phyloP scores from a whole-genome alignment of 345 rosid species.

The Passiflora organensis region DNA sequence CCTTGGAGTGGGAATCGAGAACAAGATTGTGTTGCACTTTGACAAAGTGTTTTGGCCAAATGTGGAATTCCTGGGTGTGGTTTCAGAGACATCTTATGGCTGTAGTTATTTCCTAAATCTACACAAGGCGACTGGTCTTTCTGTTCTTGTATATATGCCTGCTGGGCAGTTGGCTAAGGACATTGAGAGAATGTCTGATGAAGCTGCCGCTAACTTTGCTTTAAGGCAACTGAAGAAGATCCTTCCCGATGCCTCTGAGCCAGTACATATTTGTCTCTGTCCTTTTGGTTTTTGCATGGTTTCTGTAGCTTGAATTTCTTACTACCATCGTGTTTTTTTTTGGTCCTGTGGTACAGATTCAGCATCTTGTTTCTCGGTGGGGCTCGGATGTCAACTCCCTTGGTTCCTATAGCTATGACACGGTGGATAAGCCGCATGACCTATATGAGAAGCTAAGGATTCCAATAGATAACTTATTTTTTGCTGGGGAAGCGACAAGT shows the following conservation, averaged over 20 bases:
- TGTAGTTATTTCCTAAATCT: conserved; percentile 97
- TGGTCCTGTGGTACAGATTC: conserved; percentile 41
- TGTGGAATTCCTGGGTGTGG: conserved; percentile 95
- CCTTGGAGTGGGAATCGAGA: conserved; percentile 90
- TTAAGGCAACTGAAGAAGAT: conserved; percentile 75
- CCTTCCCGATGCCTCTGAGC: conserved; percentile 70
- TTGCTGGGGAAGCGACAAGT: conserved; percentile 95
- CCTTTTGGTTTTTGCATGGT: neutral
- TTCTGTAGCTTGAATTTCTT: too few species aligned
- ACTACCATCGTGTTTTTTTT: neutral
- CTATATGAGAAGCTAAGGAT: conserved; percentile 77
- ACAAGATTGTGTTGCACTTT: conserved; percentile 73
- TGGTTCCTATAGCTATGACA: conserved; percentile 87
- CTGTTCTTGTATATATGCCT: conserved; percentile 94
- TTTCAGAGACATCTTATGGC: conserved; percentile 75
- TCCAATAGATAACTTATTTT: conserved; percentile 91
- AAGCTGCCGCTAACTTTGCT: conserved; percentile 86
- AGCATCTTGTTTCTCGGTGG: conserved; percentile 71
- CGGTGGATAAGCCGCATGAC: conserved; percentile 77
- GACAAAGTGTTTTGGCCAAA: conserved; percentile 95
- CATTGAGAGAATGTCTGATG: conserved; percentile 96
- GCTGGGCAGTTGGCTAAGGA: conserved; percentile 95
- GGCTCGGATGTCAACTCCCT: conserved; percentile 68
- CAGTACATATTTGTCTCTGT: conserved; percentile 29
- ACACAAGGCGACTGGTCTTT: conserved; percentile 88